Evolutionary conservation across 345 rosid genomes (phyloP).

Genomic region (Citrus inodora): DNA sequence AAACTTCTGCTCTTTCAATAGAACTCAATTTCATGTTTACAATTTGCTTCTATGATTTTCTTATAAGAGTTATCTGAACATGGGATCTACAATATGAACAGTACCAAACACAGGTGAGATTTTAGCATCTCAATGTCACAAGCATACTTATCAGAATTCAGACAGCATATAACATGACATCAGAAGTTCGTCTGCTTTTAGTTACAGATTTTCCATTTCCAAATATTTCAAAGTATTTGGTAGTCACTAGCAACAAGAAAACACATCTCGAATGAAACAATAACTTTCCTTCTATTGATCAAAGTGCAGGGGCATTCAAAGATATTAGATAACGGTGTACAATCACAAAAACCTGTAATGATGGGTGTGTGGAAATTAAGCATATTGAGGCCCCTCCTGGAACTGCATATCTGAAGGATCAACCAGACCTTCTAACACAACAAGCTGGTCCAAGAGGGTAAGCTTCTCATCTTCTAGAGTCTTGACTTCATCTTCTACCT

Average conservation of each 20-base stretch:
- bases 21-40: neutral
- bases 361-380: neutral
- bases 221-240: neutral
- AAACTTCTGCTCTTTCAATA: neutral
- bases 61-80: neutral
- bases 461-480: conserved; percentile 74
- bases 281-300: neutral
- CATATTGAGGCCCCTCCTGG: conserved; percentile 9
- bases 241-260: neutral
- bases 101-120: neutral
- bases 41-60: too few species aligned
- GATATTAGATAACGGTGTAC: neutral
- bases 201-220: neutral
- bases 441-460: conserved; percentile 75
- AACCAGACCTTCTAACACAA: conserved; percentile 86
- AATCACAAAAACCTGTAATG: neutral
- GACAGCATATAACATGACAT: neutral
- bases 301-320: neutral
- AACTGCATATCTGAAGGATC: conserved; percentile 52
- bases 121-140: neutral
- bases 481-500: conserved; percentile 59
- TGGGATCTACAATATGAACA: neutral
- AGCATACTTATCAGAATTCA: neutral
- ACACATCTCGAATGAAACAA: neutral
- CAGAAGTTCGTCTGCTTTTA: neutral